Percentiles rank a stretch among this genome's conserved stretches.
phyloP scores from a whole-genome alignment of 1,139 yeast genomes.

The Petasospora rhodanensis region DNA sequence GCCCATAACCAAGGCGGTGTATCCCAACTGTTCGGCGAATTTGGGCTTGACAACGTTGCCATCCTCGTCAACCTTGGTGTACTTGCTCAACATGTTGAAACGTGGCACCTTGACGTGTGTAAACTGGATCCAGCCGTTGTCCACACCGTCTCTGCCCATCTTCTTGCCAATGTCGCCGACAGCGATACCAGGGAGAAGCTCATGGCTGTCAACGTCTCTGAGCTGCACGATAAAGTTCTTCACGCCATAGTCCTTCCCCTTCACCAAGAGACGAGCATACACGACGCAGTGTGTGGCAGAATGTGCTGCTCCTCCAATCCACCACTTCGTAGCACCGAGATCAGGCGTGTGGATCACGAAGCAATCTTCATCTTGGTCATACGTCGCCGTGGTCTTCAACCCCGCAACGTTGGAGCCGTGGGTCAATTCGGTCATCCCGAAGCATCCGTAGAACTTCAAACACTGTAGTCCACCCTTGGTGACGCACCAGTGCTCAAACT shows the following conservation, averaged over 20 bases:
- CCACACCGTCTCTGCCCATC: constrained; percentile 80
- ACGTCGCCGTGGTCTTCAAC: constrained; percentile 84
- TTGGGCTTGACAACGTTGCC: constrained; percentile 55
- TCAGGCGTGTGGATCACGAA: constrained; percentile 82
- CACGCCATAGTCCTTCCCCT: constrained; percentile 83
- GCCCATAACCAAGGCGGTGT: constrained; percentile 81
- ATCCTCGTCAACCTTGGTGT: constrained; percentile 67
- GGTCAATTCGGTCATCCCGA: constrained; percentile 89
- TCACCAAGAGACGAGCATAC: constrained; percentile 75
- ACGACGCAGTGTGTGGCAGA: constrained; percentile 80
- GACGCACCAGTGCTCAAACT: constrained; percentile 71
- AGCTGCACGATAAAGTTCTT: constrained; percentile 86
- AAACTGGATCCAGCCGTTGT: constrained; percentile 93
- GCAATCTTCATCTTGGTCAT: constrained; percentile 56
- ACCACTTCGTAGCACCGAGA: constrained; percentile 91
- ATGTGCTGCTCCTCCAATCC: constrained; percentile 98
- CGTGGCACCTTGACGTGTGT: constrained; percentile 76
- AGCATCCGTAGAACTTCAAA: constrained; percentile 77
- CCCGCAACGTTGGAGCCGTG: constrained; percentile 96
- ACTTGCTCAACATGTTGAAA: constrained; percentile 74
- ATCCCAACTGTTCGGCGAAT: constrained; percentile 69
- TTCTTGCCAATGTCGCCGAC: constrained; percentile 91
- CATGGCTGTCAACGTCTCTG: constrained; percentile 67
- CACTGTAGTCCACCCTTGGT: constrained; percentile 62
- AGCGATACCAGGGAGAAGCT: constrained; percentile 69